Evolutionary conservation across 139 green algal genomes (phyloP).

Genomic region (Parachlorella kessleri): DNA sequence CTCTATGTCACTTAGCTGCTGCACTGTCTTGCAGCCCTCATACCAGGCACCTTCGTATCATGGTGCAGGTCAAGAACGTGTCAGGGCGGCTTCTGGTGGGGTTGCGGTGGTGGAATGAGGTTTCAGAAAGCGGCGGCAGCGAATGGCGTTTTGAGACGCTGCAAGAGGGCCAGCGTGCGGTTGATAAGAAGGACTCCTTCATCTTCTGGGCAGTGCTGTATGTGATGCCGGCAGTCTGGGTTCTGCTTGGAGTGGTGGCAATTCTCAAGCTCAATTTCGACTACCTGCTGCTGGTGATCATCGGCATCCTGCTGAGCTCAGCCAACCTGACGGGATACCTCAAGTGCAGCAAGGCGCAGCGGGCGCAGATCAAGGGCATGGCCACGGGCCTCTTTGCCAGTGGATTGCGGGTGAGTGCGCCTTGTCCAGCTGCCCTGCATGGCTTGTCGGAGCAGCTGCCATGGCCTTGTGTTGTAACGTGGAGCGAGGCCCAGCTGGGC

Average conservation of each 20-base stretch:
- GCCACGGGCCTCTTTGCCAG: slow-evolving; percentile 20
- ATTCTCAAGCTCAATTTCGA: slow-evolving; percentile 75
- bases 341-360: slow-evolving; percentile 85
- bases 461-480: too few species aligned
- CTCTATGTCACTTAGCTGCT: background rate
- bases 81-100: slow-evolving; percentile 91
- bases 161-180: slow-evolving; percentile 66
- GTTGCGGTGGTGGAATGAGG: slow-evolving; percentile 97
- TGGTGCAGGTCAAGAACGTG: slow-evolving; percentile 89
- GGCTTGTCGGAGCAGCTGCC: too few species aligned
- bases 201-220: slow-evolving; percentile 82
- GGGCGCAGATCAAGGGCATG: slow-evolving; percentile 41
- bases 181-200: slow-evolving; percentile 72
- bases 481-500: too few species aligned
- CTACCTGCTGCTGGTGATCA: slow-evolving; percentile 86
- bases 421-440: background rate
- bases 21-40: background rate
- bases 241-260: slow-evolving; percentile 62
- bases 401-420: background rate
- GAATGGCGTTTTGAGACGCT: slow-evolving; percentile 94
- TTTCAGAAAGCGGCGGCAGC: slow-evolving; percentile 84
- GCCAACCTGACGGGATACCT: slow-evolving; percentile 90
- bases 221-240: slow-evolving; percentile 61
- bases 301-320: slow-evolving; percentile 73
- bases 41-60: background rate